Evolutionary conservation across 345 rosid species (phyloP).

Genomic region (Rhodomyrtus tomentosa): DNA sequence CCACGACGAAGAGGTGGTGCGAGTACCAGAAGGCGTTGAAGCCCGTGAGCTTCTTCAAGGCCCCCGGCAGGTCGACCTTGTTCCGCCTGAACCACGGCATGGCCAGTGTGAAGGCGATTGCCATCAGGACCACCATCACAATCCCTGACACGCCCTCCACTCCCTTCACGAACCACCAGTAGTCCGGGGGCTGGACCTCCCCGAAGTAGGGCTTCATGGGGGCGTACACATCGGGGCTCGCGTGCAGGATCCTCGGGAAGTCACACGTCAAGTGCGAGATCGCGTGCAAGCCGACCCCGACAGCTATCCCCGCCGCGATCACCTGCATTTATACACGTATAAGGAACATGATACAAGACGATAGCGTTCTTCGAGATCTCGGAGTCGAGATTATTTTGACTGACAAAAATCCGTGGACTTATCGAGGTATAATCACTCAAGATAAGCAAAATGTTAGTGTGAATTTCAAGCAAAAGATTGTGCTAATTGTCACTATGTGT

Average conservation of each 20-base stretch:
- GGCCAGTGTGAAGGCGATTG: conserved; percentile 71
- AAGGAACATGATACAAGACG: neutral
- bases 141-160: conserved; percentile 73
- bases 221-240: conserved; percentile 50
- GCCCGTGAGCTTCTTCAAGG: conserved; percentile 65
- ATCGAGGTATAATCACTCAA: neutral
- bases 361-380: neutral
- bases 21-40: conserved; percentile 94
- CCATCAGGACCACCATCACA: conserved; percentile 68
- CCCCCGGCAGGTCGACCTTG: conserved; percentile 60
- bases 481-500: neutral
- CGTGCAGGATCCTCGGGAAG: conserved; percentile 52
- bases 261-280: conserved; percentile 73
- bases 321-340: neutral
- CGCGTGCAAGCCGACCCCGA: conserved; percentile 64
- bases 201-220: conserved; percentile 53
- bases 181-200: conserved; percentile 38
- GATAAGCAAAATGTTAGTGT: neutral
- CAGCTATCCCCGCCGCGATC: conserved; percentile 47
- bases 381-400: neutral
- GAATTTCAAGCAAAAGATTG: neutral
- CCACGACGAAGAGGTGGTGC: conserved; percentile 70
- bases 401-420: neutral
- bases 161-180: conserved; percentile 77
- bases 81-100: conserved; percentile 84